These are phyloP conservation scores for Fagopyrum esculentum DNA, from an alignment of 148 eudicot genomes.

Conservation along the genomic window DNA sequence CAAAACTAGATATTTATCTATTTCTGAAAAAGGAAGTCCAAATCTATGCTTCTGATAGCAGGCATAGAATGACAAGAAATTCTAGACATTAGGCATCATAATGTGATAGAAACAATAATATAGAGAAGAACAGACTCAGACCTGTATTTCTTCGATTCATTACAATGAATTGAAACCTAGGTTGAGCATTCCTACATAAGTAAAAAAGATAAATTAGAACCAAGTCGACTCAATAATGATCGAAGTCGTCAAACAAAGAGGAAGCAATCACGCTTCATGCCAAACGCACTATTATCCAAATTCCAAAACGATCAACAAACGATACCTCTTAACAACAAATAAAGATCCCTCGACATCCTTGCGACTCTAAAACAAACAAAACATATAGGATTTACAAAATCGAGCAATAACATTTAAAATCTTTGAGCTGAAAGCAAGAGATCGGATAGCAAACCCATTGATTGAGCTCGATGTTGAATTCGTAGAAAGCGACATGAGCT, in stretches of 20 bases:
- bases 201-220: not conserved
- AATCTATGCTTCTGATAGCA: not conserved
- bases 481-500: conserved; percentile 77
- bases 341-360: conserved; percentile 94
- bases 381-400: not conserved
- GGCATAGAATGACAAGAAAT: not conserved
- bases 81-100: not conserved
- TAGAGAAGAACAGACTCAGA: conserved; percentile 7
- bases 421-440: not conserved
- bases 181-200: conserved; percentile 55
- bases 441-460: conserved; percentile 50
- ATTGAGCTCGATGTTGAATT: conserved; percentile 55
- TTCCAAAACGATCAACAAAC: not conserved
- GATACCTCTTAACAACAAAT: conserved; percentile 70
- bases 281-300: not conserved
- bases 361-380: conserved; percentile 48
- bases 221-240: not conserved
- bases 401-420: conserved; percentile 2
- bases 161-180: conserved; percentile 74
- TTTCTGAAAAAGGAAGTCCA: not conserved
- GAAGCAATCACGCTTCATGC: conserved; percentile 2
- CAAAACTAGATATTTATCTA: not conserved
- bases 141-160: conserved; percentile 79
- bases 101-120: no score
- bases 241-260: conserved; percentile 1